A percentile compares a stretch with the other conserved stretches of the same genome.
Conservation (phyloP, 2,329 filamentous ascomycete species). For the Aspergillus caelatus region DNA sequence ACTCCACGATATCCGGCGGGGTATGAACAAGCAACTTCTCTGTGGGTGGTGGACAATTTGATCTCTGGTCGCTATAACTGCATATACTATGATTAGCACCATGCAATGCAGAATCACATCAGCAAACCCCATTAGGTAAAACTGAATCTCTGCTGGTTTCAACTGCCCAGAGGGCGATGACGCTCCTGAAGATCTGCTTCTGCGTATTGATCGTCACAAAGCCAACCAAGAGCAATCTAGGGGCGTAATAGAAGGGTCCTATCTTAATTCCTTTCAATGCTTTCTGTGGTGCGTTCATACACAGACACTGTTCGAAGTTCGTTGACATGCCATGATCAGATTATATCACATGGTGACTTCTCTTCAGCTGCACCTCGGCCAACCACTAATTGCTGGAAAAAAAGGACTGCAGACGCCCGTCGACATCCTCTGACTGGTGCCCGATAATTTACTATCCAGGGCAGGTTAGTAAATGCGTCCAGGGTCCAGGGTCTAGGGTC, state of each 20-base stretch:
- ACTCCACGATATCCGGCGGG: neutral
- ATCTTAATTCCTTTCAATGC: neutral
- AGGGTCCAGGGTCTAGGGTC: neutral
- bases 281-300: neutral
- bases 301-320: neutral
- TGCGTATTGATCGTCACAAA: neutral
- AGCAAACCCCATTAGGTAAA: neutral
- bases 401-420: neutral
- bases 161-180: neutral
- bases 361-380: neutral
- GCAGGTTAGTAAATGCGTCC: neutral
- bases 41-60: neutral
- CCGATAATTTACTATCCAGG: neutral
- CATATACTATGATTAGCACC: neutral
- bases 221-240: neutral
- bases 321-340: neutral
- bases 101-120: neutral
- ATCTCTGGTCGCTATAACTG: neutral
- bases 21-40: neutral
- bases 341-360: neutral
- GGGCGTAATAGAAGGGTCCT: neutral
- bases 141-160: neutral
- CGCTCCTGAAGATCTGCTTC: neutral
- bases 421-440: neutral
- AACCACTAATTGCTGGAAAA: neutral